Evolutionary conservation across 495 filamentous ascomycete species (phyloP).

Genomic region (Apiosordaria backusii): DNA sequence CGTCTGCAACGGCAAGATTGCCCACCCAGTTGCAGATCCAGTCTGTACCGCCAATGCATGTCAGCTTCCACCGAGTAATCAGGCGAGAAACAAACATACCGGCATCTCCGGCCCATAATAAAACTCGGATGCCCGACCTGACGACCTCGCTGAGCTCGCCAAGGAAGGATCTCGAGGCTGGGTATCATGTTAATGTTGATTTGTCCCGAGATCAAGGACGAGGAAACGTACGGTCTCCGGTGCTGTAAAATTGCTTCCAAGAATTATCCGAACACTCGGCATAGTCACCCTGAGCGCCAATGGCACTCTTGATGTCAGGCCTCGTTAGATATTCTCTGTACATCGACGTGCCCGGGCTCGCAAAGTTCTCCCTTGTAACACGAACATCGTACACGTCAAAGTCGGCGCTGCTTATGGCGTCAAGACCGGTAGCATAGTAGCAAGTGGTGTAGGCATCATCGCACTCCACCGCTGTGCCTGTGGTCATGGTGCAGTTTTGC

Average conservation of each 20-base stretch:
- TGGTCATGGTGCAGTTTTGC: neutral
- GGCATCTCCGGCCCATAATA: conserved; percentile 50
- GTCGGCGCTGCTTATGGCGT: neutral
- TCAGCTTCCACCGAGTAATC: neutral
- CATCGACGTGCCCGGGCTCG: neutral
- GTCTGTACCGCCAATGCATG: conserved; percentile 40
- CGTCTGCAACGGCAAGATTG: conserved; percentile 41
- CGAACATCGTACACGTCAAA: conserved; percentile 3
- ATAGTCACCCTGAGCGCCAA: neutral
- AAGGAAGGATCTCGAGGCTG: conserved; percentile 37
- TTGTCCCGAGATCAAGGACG: neutral
- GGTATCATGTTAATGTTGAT: neutral
- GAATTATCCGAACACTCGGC: neutral
- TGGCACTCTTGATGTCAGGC: neutral
- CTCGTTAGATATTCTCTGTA: conserved; percentile 24
- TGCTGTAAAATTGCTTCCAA: neutral
- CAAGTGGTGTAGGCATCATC: neutral
- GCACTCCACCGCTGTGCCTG: neutral
- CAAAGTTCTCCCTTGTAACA: neutral
- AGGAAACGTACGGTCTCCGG: neutral
- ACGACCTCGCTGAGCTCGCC: conserved; percentile 46
- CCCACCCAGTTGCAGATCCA: conserved; percentile 58
- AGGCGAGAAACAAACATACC: neutral
- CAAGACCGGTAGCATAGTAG: neutral
- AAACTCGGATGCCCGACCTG: conserved; percentile 43